Percentiles rank a stretch among this genome's conserved stretches.
Conservation (phyloP, 352 stramenopile species). For the Phytophthora pluvialis region DNA sequence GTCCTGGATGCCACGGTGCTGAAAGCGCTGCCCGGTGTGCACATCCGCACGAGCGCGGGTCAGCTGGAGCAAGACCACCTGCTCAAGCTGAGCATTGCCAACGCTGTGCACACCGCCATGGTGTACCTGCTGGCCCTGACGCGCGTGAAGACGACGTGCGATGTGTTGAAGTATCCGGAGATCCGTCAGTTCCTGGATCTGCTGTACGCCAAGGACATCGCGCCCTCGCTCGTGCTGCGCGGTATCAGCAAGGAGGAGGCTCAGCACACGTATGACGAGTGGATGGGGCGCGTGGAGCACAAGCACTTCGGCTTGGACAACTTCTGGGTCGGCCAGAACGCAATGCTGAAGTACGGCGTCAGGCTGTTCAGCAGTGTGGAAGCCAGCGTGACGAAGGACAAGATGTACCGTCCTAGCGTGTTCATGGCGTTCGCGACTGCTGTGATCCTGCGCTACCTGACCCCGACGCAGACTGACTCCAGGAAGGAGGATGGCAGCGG, state of each 20-base stretch:
- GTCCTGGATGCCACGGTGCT: constrained; percentile 44
- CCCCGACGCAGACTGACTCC: constrained; percentile 45
- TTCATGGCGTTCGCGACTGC: constrained; percentile 67
- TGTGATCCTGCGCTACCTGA: constrained; percentile 58
- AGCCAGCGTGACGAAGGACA: constrained; percentile 27
- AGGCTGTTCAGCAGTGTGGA: constrained; percentile 49
- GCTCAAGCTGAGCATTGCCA: constrained; percentile 93
- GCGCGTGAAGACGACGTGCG: constrained; percentile 34
- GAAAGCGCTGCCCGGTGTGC: constrained; percentile 49
- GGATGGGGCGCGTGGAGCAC: constrained; percentile 85
- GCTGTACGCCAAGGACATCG: constrained; percentile 84
- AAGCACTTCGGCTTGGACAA: constrained; percentile 90
- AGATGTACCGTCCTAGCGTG: constrained; percentile 35
- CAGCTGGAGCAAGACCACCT: constrained; percentile 83
- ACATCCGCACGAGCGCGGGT: constrained; percentile 43
- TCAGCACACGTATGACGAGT: constrained; percentile 78
- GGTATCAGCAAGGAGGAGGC: constrained; percentile 42
- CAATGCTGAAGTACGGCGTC: constrained; percentile 57
- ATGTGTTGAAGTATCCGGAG: constrained; percentile 27
- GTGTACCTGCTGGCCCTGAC: constrained; percentile 82
- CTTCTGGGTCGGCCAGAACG: constrained; percentile 95
- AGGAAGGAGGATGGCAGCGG: constrained; percentile 21
- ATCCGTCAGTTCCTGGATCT: constrained; percentile 81
- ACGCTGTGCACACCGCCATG: constrained; percentile 93
- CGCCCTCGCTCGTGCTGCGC: constrained; percentile 48